Conservation (phyloP, 345 rosid species). For the Noccaea bulbosa region DNA sequence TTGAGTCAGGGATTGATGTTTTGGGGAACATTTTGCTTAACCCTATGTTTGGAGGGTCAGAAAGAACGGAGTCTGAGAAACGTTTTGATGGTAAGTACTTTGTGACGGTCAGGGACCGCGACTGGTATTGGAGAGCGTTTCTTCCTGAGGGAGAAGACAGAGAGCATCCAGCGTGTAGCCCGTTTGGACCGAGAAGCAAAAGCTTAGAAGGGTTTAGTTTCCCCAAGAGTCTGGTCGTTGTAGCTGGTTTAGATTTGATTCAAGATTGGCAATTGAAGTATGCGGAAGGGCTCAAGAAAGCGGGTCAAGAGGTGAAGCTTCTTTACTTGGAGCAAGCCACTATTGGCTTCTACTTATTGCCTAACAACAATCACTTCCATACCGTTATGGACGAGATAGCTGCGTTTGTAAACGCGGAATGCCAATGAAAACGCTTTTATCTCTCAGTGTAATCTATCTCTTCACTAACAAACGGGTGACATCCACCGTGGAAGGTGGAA, state of each 20-base stretch:
- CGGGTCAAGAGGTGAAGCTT: conserved; percentile 74
- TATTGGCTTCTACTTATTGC: conserved; percentile 82
- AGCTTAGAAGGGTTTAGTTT: conserved; percentile 64
- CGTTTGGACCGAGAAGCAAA: conserved; percentile 70
- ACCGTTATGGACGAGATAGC: conserved; percentile 78
- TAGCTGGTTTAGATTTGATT: conserved; percentile 85
- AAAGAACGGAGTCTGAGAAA: conserved; percentile 80
- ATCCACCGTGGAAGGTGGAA: conserved; percentile 27
- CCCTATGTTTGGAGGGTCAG: conserved; percentile 91
- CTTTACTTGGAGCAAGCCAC: conserved; percentile 76
- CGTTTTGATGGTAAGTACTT: conserved; percentile 82
- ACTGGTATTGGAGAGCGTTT: conserved; percentile 97
- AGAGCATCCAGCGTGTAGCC: conserved; percentile 90
- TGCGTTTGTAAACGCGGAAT: conserved; percentile 56
- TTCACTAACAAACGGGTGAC: conserved; percentile 37
- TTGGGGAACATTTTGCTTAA: conserved; percentile 78
- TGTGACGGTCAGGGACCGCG: conserved; percentile 72
- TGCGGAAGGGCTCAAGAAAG: conserved; percentile 68
- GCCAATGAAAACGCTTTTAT: conserved; percentile 21
- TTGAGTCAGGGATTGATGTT: conserved; percentile 62
- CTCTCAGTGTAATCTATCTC: conserved; percentile 13
- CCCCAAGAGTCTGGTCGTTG: conserved; percentile 81
- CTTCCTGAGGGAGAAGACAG: conserved; percentile 81
- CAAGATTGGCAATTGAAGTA: conserved; percentile 89
- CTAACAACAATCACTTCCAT: conserved; percentile 78